Conservation (phyloP, 1,139 yeast genomes). For the Zygoascus sp. region DNA sequence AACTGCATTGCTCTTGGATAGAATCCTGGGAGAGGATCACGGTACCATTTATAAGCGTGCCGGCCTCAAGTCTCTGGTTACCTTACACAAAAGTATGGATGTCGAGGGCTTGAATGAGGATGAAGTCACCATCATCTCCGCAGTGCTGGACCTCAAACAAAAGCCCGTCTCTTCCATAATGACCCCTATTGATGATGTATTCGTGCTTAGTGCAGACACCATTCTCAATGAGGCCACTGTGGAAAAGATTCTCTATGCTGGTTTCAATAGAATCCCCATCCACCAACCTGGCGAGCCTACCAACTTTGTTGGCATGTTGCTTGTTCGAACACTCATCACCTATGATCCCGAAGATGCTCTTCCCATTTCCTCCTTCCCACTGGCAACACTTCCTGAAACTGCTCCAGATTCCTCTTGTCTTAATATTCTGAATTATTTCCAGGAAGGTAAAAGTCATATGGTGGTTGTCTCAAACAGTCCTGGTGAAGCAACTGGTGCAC, state of each 20-base stretch:
- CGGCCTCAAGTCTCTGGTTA: slow-evolving; percentile 88
- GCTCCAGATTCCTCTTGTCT: slow-evolving; percentile 87
- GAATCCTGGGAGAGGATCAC: slow-evolving; percentile 87
- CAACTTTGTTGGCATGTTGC: slow-evolving; percentile 91
- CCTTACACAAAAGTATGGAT: slow-evolving; percentile 91
- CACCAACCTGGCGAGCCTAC: slow-evolving; percentile 84
- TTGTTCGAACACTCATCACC: slow-evolving; percentile 86
- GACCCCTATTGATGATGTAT: slow-evolving; percentile 93
- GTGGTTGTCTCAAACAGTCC: slow-evolving; percentile 84
- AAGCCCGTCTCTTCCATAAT: slow-evolving; percentile 80
- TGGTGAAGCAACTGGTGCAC: slow-evolving; percentile 81
- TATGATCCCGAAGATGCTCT: slow-evolving; percentile 96
- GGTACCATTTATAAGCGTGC: slow-evolving; percentile 92
- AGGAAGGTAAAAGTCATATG: slow-evolving; percentile 98
- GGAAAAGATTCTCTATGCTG: slow-evolving; percentile 87
- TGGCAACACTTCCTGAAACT: slow-evolving; percentile 95
- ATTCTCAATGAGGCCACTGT: slow-evolving; percentile 80
- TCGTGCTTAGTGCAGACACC: slow-evolving; percentile 80
- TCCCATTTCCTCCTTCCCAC: slow-evolving; percentile 89
- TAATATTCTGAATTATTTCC: slow-evolving; percentile 90
- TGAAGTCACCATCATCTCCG: slow-evolving; percentile 92
- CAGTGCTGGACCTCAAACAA: slow-evolving; percentile 90
- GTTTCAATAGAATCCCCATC: slow-evolving; percentile 94
- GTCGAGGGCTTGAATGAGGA: slow-evolving; percentile 89
- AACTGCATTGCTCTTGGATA: slow-evolving; percentile 73